Evolutionary conservation across 2,329 filamentous ascomycete species (phyloP), one percentile per base, ranked within the genome.

Genomic region (Sporothrix luriei): DNA sequence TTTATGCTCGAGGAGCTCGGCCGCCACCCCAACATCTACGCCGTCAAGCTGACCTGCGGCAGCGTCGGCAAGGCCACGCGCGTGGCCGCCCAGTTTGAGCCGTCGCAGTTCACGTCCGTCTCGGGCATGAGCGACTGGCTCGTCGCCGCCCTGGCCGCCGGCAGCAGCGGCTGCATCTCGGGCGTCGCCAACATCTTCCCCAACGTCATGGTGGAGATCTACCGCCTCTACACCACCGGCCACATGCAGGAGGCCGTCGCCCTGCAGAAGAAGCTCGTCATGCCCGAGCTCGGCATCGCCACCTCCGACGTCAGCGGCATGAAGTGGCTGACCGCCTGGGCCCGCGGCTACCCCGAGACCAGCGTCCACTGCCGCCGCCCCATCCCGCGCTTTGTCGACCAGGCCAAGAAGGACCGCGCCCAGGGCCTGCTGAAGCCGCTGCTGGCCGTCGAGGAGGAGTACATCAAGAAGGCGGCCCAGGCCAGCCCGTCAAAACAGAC

Each of bases 361-460:
- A 65, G 61, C 16, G 61, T 48, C 38, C 61, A 65, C 61, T 65
- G 61, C 61, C 61, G 61, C 61, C 61, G 61, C 19, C 61, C 61
- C 24, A 65, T 65, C 19, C 61, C 61, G 40, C 61, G 46, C 16
- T 65, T 65, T 33, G 46, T 51, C 21, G 61, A 65, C 43, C 61
- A 48, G 46, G 21, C 40, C n/a, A 65, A 65, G 24, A 65, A 61
- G 57, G 57, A 61, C 40, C 57, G 57, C 19, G 57, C 57, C 19
- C 43, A 46, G 57, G 19, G 38, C 3, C 40, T 61, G 40, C 38
- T 61, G 10, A 61, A 38, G 33, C 57, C 57, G 19, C 33, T 61
- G 16, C 5, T 61, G 38, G n/a, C 33, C 16, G 57, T 46, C 40
- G 38, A 61, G 43, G 43, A 65, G 61, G 21, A 65, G 61, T 43